Percentiles rank a stretch among this genome's conserved stretches.
phyloP scores from a whole-genome alignment of 495 filamentous ascomycete genomes.

The Pseudoneurospora amorphoporcata region DNA sequence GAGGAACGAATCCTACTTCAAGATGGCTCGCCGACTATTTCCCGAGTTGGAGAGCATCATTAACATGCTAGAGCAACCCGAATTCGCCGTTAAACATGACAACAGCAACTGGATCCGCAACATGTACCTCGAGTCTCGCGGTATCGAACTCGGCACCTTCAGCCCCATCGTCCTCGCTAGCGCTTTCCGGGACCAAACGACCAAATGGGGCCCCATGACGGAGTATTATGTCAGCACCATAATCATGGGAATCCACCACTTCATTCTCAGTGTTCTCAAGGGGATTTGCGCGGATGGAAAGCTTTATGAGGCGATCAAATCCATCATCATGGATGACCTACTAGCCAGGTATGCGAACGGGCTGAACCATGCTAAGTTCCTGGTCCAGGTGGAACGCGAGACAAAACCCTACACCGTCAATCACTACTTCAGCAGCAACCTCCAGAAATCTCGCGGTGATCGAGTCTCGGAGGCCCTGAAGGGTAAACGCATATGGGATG shows the following conservation, averaged over 20 bases:
- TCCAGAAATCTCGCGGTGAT: slow-evolving; percentile 29
- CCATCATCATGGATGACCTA: slow-evolving; percentile 30
- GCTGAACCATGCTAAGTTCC: slow-evolving; percentile 30
- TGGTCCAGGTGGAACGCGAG: slow-evolving; percentile 40
- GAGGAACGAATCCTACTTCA: not conserved
- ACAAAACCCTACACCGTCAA: slow-evolving; percentile 40
- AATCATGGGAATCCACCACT: slow-evolving; percentile 38
- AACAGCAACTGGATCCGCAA: slow-evolving; percentile 7
- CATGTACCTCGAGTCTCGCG: slow-evolving; percentile 14
- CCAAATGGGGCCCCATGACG: slow-evolving; percentile 42
- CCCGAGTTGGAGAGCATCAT: slow-evolving; percentile 12
- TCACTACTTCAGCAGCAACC: slow-evolving; percentile 41
- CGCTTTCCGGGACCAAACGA: slow-evolving; percentile 44
- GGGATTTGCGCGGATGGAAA: slow-evolving; percentile 20
- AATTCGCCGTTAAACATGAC: slow-evolving; percentile 1
- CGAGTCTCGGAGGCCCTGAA: slow-evolving; percentile 16
- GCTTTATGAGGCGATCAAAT: slow-evolving; percentile 27
- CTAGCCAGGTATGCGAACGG: slow-evolving; percentile 31
- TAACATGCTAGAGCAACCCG: not conserved
- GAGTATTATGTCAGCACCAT: slow-evolving; percentile 36
- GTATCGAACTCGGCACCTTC: slow-evolving; percentile 20
- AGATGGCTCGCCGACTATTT: not conserved
- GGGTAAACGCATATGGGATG: not conserved
- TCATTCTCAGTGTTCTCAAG: slow-evolving; percentile 30
- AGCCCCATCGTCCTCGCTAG: slow-evolving; percentile 27